A percentile compares a stretch with the other conserved stretches of the same genome.
Conservation (phyloP, 108 stramenopile genomes). For the Nannochloropsis gaditana region DNA sequence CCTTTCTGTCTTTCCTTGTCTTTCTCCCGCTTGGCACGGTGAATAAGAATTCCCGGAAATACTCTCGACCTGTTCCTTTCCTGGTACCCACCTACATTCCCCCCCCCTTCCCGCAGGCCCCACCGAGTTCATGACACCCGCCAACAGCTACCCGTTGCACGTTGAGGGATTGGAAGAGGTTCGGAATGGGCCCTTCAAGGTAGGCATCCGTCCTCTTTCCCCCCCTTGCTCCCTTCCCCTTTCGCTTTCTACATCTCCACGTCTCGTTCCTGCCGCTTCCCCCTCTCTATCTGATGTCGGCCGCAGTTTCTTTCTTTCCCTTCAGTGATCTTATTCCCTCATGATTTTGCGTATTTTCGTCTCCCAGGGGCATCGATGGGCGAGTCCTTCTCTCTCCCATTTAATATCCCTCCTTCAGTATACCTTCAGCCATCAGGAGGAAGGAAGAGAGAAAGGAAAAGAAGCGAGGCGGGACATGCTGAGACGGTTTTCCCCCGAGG, state of each 20-base stretch:
- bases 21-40: background rate
- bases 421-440: background rate
- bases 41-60: no score
- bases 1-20: background rate
- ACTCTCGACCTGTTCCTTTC: background rate
- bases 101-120: background rate
- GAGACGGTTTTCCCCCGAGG: background rate
- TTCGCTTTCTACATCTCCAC: background rate
- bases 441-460: background rate
- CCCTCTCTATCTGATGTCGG: background rate
- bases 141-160: conserved; percentile 12
- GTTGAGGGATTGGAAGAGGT: background rate
- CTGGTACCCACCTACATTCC: background rate
- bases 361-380: background rate
- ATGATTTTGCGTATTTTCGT: no score
- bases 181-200: conserved; percentile 11
- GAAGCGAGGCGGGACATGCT: background rate
- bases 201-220: background rate
- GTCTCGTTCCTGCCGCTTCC: background rate
- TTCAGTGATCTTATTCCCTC: background rate
- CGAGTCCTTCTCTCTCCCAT: background rate
- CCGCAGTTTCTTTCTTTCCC: background rate
- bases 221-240: background rate
- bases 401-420: background rate
- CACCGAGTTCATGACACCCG: background rate